A percentile compares a stretch with the other conserved stretches of the same genome.
These are phyloP conservation scores for Penicillium sp. DNA, from an alignment of 2,329 filamentous ascomycete genomes.

Conservation along the genomic window DNA sequence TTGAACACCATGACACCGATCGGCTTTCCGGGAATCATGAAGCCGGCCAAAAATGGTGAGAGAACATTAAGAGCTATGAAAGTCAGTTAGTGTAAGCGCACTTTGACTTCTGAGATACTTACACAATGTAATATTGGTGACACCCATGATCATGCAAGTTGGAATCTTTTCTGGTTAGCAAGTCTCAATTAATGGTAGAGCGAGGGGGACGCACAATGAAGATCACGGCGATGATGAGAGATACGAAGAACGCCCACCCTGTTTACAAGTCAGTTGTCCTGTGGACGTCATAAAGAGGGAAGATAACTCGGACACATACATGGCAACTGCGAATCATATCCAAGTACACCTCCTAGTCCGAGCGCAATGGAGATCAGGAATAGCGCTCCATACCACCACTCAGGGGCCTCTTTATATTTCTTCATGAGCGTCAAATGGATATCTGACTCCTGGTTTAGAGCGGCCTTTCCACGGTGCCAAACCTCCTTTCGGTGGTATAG, in stretches of 20 bases:
- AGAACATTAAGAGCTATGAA: constrained; percentile 23
- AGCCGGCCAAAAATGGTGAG: constrained; percentile 25
- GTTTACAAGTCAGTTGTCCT: not conserved
- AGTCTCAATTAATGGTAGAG: not conserved
- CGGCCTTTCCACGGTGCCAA: constrained; percentile 29
- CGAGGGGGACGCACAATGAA: constrained; percentile 17
- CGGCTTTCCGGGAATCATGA: constrained; percentile 26
- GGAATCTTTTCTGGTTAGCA: constrained; percentile 17
- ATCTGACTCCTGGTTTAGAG: constrained; percentile 43
- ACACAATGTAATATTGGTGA: constrained; percentile 25
- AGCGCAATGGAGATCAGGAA: constrained; percentile 33
- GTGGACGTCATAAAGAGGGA: not conserved
- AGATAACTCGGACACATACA: constrained; percentile 9
- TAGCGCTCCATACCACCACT: constrained; percentile 58
- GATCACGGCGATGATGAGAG: constrained; percentile 17
- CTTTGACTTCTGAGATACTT: not conserved
- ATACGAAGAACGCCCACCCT: constrained; percentile 26
- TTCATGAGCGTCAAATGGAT: constrained; percentile 66
- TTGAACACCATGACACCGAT: constrained; percentile 30
- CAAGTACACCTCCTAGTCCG: constrained; percentile 28
- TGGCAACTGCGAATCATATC: constrained; percentile 20
- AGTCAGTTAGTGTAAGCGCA: not conserved
- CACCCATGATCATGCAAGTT: constrained; percentile 24
- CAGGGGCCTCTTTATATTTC: constrained; percentile 61
- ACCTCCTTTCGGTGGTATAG: constrained; percentile 37